Evolutionary conservation across 1,284 basidiomycete genomes (phyloP).

Genomic region (Rhodotorula sp.): DNA sequence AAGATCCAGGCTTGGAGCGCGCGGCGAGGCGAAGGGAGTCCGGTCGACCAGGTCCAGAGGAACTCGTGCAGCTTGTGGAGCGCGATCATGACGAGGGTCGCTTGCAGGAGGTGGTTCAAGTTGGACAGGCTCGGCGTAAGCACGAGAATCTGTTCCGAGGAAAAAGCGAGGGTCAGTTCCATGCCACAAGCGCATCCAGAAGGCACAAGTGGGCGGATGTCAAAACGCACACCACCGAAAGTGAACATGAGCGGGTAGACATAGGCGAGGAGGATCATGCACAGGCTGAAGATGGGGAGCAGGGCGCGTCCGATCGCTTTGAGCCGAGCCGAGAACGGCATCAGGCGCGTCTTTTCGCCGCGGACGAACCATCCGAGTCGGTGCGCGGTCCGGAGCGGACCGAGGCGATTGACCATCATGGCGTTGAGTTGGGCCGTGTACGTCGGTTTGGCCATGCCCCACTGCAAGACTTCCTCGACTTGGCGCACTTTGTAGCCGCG

Average conservation of each 20-base stretch:
- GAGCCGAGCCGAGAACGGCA: slow-evolving; percentile 36
- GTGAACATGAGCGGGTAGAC: slow-evolving; percentile 42
- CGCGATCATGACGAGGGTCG: slow-evolving; percentile 38
- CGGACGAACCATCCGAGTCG: slow-evolving; percentile 40
- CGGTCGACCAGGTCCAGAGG: slow-evolving; percentile 32
- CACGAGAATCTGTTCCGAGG: slow-evolving; percentile 17
- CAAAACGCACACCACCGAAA: slow-evolving; percentile 35
- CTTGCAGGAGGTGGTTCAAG: slow-evolving; percentile 40
- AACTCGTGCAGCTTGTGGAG: slow-evolving; percentile 40
- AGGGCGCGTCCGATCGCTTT: slow-evolving; percentile 37
- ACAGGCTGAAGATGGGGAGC: slow-evolving; percentile 39
- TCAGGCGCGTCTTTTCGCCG: slow-evolving; percentile 33
- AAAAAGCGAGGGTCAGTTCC: background rate
- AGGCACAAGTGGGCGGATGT: background rate
- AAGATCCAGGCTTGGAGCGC: slow-evolving; percentile 42
- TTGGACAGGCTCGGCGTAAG: slow-evolving; percentile 33
- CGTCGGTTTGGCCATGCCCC: slow-evolving; percentile 40
- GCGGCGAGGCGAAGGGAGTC: slow-evolving; percentile 35
- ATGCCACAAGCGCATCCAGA: too few species aligned
- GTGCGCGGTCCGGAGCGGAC: slow-evolving; percentile 39
- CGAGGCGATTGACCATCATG: slow-evolving; percentile 39
- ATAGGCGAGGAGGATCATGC: slow-evolving; percentile 36
- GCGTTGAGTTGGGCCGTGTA: slow-evolving; percentile 31
- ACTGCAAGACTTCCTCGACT: slow-evolving; percentile 42
- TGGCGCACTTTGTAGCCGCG: slow-evolving; percentile 40